Base-by-base conservation (phyloP, 2,329 filamentous ascomycete species). In the Ploettnerulaceae sp. region DNA sequence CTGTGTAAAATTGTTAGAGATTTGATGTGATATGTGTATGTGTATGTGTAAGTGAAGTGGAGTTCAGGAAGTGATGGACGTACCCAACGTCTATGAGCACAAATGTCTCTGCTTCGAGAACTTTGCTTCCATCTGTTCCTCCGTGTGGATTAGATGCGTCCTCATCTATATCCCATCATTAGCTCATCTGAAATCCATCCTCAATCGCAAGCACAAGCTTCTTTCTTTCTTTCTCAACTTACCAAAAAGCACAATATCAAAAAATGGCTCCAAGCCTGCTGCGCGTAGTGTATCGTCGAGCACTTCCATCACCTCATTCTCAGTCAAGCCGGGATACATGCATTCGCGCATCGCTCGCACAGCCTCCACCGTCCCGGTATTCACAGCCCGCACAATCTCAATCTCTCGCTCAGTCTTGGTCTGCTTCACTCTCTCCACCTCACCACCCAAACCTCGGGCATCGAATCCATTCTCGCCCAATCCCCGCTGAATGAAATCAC, bases 231-330 rank as follows among this genome's bases (percentile, higher is more conserved):
- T 22, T 14, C 24, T 9, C 3, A 17, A 35, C 51, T 45, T 43
- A 60, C 57, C 78, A 45, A 83, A 83, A 3, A 82, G 69, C 0
- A 83, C 79, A 49, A 82, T 78, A 57, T 82, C 72, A 60, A 83
- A 82, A 62, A 82, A 82, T 0, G 75, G 71, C 12, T 72, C 65
- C 54, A 83, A 69, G 0, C 76, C 75, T 1, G 74, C 73, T 9
- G 71, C 57, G 40, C 57, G 62, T 52, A 83, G 59, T 0, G 77
- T 74, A 22, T 71, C 69, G 56, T 82, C 73, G 2, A 83, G 67
- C 1, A 80, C 73, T 15, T 66, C 59, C 7, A 69, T 73, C 1
- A 83, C 77, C 26, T 82, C 66, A 49, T 75, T 71, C 52, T 83
- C 79, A 0, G 72, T 81, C 40, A 82, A 64, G 0, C 72, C 77